phyloP scores from a whole-genome alignment of 1,139 yeast genomes.

The Zygosaccharomyces pseudobailii region DNA sequence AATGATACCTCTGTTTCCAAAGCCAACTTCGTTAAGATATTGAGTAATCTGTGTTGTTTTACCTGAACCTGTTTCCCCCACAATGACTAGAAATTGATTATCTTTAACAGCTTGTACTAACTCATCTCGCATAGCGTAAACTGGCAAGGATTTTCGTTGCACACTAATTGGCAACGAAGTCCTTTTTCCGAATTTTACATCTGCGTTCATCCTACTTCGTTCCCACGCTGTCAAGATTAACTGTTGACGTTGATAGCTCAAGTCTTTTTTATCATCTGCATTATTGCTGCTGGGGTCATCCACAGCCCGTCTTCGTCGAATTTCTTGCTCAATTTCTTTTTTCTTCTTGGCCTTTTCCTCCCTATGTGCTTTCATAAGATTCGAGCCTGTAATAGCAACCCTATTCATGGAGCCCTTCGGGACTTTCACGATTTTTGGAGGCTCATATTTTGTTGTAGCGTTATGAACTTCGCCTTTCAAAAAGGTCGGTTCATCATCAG shows the following conservation, averaged over 20 bases:
- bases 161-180: conserved; percentile 49
- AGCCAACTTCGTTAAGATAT: conserved; percentile 78
- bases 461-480: conserved; percentile 45
- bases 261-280: conserved; percentile 12
- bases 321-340: conserved; percentile 41
- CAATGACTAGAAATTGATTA: conserved; percentile 78
- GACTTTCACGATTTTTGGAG: conserved; percentile 55
- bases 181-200: conserved; percentile 50
- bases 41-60: conserved; percentile 95
- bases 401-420: conserved; percentile 78
- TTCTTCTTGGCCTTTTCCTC: conserved; percentile 52
- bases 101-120: conserved; percentile 58
- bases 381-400: conserved; percentile 75
- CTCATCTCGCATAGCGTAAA: conserved; percentile 56
- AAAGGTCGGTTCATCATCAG: conserved; percentile 62
- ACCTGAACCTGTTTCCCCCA: conserved; percentile 98
- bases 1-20: conserved; percentile 51
- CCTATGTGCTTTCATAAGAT: conserved; percentile 58
- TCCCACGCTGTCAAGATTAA: conserved; percentile 47
- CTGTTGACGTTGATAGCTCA: conserved; percentile 25
- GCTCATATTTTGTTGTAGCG: conserved; percentile 45
- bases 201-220: conserved; percentile 38
- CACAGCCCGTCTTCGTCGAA: conserved; percentile 25
- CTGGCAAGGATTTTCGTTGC: conserved; percentile 75
- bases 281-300: conserved; percentile 42